Evolutionary conservation across 495 filamentous ascomycete genomes (phyloP), one percentile per base, ranked within the genome.

Genomic region (Pseudomonodictys pantanalensis): DNA sequence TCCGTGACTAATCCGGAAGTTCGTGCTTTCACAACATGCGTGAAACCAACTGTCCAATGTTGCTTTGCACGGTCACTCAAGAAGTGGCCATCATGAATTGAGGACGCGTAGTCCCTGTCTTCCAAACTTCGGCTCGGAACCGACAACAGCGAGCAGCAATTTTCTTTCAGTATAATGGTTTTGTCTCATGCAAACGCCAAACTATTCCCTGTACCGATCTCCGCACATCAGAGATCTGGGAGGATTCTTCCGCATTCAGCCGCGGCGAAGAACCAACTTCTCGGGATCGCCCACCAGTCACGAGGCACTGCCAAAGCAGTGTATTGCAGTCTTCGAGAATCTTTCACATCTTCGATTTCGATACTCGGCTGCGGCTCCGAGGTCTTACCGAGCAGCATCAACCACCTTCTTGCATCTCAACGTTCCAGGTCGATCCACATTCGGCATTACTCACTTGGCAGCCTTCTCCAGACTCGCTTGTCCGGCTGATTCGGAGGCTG

Each of bases 161-260:
- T 23, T 43, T n/a, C 17, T 12, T 24, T 52, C 48, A 48, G 47
- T 49, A 5, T 20, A 30, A 26, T 32, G 12, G 28, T 30, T 23
- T 26, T 49, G 24, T 12, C 32, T 20, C n/a, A 29, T 47, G 20
- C n/a, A 23, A 48, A 32, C 18, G 26, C 30, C n/a, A n/a, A n/a
- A n/a, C n/a, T n/a, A n/a, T n/a, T n/a, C n/a, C 20, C 15, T 25
- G 18, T 28, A 20, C 17, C 39, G 45, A 58, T 51, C 56, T 33
- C 46, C 11, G 20, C 23, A 24, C 3, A 25, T n/a, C 24, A 45
- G 12, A 52, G 51, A 54, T 61, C 51, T 44, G 3, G 18, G 35
- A 50, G 50, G 59, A 51, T 62, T 56, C 26, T 55, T 50, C 59
- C 52, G 52, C 32, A 62, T 56, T 62, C 59, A 62, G 25, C 59